phyloP scores from a whole-genome alignment of 208 protist species.

The Crithidia sp. region DNA sequence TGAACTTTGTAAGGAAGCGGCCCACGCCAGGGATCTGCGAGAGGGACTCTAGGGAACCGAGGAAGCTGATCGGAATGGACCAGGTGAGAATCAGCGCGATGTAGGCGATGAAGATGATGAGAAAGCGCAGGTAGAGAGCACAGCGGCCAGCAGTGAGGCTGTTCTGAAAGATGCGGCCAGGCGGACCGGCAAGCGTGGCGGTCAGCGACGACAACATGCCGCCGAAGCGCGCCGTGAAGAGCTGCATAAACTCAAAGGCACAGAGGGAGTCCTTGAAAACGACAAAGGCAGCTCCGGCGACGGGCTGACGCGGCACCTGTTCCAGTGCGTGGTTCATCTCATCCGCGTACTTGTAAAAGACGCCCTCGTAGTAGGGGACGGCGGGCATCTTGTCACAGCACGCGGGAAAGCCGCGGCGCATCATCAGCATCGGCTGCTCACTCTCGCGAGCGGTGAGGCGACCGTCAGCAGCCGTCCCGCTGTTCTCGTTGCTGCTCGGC shows the following conservation, averaged over 20 bases:
- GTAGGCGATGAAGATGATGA: conserved; percentile 55
- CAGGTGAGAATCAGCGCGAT: conserved; percentile 67
- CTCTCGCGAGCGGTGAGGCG: neutral
- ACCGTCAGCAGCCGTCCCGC: neutral
- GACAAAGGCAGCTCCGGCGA: conserved; percentile 63
- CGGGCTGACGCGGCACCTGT: conserved; percentile 40
- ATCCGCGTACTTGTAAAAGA: conserved; percentile 39
- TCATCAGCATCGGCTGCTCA: conserved; percentile 31
- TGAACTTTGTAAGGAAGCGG: conserved; percentile 32
- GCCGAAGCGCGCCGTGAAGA: conserved; percentile 61
- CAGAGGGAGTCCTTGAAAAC: conserved; percentile 66
- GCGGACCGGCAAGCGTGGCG: conserved; percentile 74
- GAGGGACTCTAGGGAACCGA: conserved; percentile 79
- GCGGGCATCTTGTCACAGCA: conserved; percentile 60
- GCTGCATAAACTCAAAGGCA: conserved; percentile 78
- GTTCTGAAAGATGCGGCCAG: conserved; percentile 64
- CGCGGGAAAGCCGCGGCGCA: conserved; percentile 28
- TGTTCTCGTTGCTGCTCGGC: neutral
- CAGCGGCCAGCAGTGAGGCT: conserved; percentile 60
- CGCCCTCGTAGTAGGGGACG: conserved; percentile 53
- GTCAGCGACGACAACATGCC: conserved; percentile 38
- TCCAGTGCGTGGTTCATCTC: conserved; percentile 58
- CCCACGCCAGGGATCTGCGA: conserved; percentile 54
- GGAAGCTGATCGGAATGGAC: conserved; percentile 76
- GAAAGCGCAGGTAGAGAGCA: conserved; percentile 46